phyloP scores from a whole-genome alignment of 2,329 filamentous ascomycete species.

The Elsinoe arachidis region DNA sequence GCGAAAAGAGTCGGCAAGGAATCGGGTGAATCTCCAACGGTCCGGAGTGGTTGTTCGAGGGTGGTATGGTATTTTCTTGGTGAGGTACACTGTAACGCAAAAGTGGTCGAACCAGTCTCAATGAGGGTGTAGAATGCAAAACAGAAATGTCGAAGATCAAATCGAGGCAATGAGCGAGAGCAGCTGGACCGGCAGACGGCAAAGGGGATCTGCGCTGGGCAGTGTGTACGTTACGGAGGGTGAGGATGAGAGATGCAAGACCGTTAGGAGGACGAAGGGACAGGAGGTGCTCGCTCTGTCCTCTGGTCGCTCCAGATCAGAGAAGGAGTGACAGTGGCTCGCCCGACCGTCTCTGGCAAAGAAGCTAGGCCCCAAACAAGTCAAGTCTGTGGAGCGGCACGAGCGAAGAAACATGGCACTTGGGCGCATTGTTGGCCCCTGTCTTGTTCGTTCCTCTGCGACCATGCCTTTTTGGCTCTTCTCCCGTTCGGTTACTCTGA shows the following conservation, averaged over 20 bases:
- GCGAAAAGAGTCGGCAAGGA: no score
- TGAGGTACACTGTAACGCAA: not conserved
- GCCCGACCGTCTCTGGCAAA: not conserved
- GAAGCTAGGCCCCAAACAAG: not conserved
- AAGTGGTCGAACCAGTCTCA: not conserved
- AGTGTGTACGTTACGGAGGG: constrained; percentile 1
- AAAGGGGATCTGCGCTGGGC: constrained; percentile 10
- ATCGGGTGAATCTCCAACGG: not conserved
- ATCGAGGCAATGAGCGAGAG: not conserved
- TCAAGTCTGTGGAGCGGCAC: not conserved
- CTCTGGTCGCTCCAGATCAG: not conserved
- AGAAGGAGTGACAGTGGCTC: not conserved
- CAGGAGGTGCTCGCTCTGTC: not conserved
- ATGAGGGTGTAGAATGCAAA: not conserved
- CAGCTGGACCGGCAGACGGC: constrained; percentile 11
- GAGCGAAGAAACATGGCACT: constrained; percentile 7
- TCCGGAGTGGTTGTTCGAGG: constrained; percentile 5
- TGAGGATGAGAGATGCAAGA: not conserved
- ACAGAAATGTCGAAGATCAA: not conserved
- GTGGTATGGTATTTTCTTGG: not conserved
- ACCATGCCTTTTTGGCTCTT: not conserved
- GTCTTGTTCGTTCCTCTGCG: not conserved
- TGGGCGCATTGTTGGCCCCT: constrained; percentile 7
- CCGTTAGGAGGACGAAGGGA: constrained; percentile 5
- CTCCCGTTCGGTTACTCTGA: constrained; percentile 6